A percentile compares a stretch with the other conserved stretches of the same genome.
Evolutionary conservation across 371 early-diverging fungal genomes (phyloP).

Genomic region (Syncephalis plumigaleata): DNA sequence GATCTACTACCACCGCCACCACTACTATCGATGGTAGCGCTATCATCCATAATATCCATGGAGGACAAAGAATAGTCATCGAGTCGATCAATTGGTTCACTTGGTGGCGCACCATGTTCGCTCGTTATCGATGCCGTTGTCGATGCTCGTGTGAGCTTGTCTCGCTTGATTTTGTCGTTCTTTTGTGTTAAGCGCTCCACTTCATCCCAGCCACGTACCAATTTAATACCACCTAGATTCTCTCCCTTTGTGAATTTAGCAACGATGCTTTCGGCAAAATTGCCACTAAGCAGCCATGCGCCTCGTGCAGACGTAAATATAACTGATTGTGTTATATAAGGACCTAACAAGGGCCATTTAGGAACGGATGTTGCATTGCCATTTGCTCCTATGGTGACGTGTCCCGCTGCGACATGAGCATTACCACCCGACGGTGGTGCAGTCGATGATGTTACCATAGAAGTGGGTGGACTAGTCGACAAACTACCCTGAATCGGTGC

Average conservation of each 20-base stretch:
- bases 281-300: constrained; percentile 51
- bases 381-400: constrained; percentile 9
- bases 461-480: no score
- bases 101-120: constrained; percentile 2
- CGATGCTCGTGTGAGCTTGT: constrained; percentile 1
- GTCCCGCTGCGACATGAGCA: constrained; percentile 1
- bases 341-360: constrained; percentile 55
- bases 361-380: constrained; percentile 15
- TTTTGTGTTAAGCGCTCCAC: constrained; percentile 24
- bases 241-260: constrained; percentile 39
- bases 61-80: no score
- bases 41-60: no score
- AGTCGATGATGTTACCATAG: no score
- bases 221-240: constrained; percentile 43
- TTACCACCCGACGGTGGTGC: no score
- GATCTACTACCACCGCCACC: constrained; percentile 13
- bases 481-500: no score
- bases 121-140: constrained; percentile 18
- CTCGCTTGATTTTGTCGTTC: constrained; percentile 7
- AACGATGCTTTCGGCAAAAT: constrained; percentile 52
- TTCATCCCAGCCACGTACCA: constrained; percentile 58
- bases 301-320: constrained; percentile 35
- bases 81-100: constrained; percentile 6
- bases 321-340: constrained; percentile 56
- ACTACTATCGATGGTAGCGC: no score